Base-by-base conservation (phyloP, 2,329 filamentous ascomycete species). In the Scytalidium sp. region DNA sequence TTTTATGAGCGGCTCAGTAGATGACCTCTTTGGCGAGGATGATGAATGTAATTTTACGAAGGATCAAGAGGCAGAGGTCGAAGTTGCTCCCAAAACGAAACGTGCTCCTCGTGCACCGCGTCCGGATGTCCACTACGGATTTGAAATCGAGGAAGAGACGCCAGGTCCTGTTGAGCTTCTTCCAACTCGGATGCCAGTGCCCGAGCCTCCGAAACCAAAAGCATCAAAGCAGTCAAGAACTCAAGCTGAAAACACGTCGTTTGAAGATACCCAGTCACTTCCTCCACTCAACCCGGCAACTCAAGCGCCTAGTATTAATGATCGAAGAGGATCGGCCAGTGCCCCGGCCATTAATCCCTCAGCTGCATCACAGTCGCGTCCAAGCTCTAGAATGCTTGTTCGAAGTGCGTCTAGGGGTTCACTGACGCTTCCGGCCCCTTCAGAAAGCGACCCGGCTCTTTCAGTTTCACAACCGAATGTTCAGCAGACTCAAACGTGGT, bases 1-100 rank as follows among this genome's bases (percentile, higher is more conserved):
- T 1, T 95, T 95, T 62, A 88, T 92, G 80, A 94, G 88, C 63
- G 87, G 87, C n/a, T 80, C 83, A 6, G 66, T 87, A 10, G 62
- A 66, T 15, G 62, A 63, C 4, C 74, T 84, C 5, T 81, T 90
- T 51, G 85, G 85, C 32, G 82, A 88, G 20, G 77, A 82, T 41
- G 70, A 73, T 20, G 65, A 71, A 15, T 36, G 32, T 15, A 10
- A 36, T 15, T 36, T n/a, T 36, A 36, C 32, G 4, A 36, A 36
- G 32, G 32, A 15, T 36, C 32, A 36, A 27, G 25, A 27, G 13
- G 21, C 19, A 17, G 39, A 43, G 9, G 46, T 36, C 22, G 46
- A 49, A 43, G 19, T 19, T 39, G 32, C 32, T 36, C 32, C 32
- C 15, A 36, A 36, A 15, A 10, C 13, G 32, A 36, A 36, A 36